Evolutionary conservation across 257 asterid genomes (phyloP).

Genomic region (Jasminum sambac): DNA sequence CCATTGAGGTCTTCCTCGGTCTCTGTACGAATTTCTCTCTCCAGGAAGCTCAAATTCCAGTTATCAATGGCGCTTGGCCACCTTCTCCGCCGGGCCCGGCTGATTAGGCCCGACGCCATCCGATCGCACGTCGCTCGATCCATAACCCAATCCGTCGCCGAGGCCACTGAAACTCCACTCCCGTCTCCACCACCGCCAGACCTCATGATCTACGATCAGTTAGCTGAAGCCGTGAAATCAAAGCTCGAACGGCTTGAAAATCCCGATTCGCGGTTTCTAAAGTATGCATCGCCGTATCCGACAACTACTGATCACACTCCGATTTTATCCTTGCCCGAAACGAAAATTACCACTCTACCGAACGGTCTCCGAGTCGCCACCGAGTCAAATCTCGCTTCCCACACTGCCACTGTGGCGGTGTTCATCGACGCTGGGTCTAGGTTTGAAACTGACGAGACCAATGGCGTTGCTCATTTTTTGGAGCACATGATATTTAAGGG

Average conservation of each 20-base stretch:
- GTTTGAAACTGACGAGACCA: conserved; percentile 76
- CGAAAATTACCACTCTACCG: conserved; percentile 81
- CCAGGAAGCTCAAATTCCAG: background rate
- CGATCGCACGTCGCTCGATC: conserved; percentile 27
- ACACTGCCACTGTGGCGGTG: conserved; percentile 90
- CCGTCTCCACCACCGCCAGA: conserved; percentile 71
- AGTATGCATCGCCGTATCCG: conserved; percentile 70
- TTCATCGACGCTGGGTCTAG: conserved; percentile 94
- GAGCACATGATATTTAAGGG: conserved; percentile 99
- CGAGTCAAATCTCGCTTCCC: conserved; percentile 64
- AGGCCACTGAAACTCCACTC: conserved; percentile 31
- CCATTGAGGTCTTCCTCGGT: background rate
- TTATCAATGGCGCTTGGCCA: conserved; percentile 70
- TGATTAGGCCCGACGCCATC: conserved; percentile 25
- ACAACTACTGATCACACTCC: conserved; percentile 52
- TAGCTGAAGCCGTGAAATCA: conserved; percentile 68
- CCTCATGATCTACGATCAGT: conserved; percentile 80
- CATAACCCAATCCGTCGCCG: conserved; percentile 55
- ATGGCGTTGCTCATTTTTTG: conserved; percentile 90
- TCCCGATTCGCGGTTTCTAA: conserved; percentile 71
- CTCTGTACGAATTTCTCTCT: background rate
- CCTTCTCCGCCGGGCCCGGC: conserved; percentile 62
- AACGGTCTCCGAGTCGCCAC: conserved; percentile 89
- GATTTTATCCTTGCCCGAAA: conserved; percentile 68
- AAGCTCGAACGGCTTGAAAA: conserved; percentile 61